Evolutionary conservation across 805 yeast genomes (phyloP).

Genomic region (Ogataea trehalophila): DNA sequence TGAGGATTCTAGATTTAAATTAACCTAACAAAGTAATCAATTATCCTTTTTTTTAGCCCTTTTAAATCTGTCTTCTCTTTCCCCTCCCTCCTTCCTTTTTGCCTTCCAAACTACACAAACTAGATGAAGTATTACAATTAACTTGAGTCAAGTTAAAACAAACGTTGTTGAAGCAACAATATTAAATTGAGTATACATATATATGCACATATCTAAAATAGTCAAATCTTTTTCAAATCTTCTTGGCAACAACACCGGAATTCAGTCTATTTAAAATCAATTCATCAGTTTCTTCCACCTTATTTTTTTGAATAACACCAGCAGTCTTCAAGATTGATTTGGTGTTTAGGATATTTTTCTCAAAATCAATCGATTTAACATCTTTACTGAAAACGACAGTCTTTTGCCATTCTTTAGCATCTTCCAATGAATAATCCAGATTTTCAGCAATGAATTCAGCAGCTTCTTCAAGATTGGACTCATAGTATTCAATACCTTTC

Average conservation of each 20-base stretch:
- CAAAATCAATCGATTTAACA: conserved; percentile 45
- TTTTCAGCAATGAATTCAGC: conserved; percentile 57
- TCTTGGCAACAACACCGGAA: conserved; percentile 7
- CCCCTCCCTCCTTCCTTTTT: too few relatives aligned
- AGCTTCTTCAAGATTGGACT: conserved; percentile 56
- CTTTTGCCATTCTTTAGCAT: conserved; percentile 76
- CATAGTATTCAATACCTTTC: conserved; percentile 66
- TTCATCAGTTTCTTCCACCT: conserved; percentile 17
- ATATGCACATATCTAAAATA: too few relatives aligned
- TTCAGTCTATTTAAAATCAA: conserved; percentile 9
- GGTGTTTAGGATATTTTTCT: conserved; percentile 50
- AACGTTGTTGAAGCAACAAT: too few relatives aligned
- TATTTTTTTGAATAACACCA: conserved; percentile 40
- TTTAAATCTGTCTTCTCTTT: too few relatives aligned
- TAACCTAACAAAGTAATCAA: too few relatives aligned
- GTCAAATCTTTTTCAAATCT: too few relatives aligned
- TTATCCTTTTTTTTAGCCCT: too few relatives aligned
- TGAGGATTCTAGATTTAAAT: too few relatives aligned
- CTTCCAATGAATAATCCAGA: conserved; percentile 71
- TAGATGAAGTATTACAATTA: too few relatives aligned
- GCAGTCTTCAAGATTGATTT: conserved; percentile 55
- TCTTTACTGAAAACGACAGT: conserved; percentile 62
- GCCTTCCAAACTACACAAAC: too few relatives aligned
- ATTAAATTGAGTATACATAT: too few relatives aligned
- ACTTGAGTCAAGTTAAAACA: too few relatives aligned